Evolutionary conservation across 257 asterid species (phyloP), one percentile per base, ranked within the genome.

Genomic region (Linderniella brevidens): DNA sequence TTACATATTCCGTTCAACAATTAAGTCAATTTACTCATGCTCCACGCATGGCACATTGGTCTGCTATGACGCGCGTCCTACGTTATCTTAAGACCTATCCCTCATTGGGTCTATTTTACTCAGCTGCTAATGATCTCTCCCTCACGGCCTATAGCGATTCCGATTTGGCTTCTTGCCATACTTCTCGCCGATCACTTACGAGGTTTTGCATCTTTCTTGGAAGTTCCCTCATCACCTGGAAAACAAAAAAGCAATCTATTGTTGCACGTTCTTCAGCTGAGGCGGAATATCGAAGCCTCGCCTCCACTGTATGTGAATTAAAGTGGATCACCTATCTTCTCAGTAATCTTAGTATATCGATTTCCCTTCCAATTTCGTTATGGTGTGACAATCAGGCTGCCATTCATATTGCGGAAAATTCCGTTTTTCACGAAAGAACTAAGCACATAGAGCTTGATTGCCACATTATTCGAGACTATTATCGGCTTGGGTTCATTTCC

Each of bases 241-340:
- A 50, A 15, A 32, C 20, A 29, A 50, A 50, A 42, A 50, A 50
- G 11, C 55, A 50, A 0, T 1, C 19, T 13, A 35, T 41, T 0
- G 55, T 50, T 1, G 8, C 55, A 10, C 14, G 55, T 1, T 50
- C 43, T 12, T 32, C 43, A 43, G 48, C 32, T 25, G 32, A 43
- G 8, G 48, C 48, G 1, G 3, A 43, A 13, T 32, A 46, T 17
- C 19, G 50, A n/a, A 10, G 5, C 50, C 5, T 17, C 4, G 1
- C 4, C 11, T 9, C 50, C 12, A 18, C 8, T 16, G 4, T 13
- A 16, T 8, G 4, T 1, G 50, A 46, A 17, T 0, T 46, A 0
- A 8, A 17, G 1, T 46, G 50, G 50, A 16, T 46, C 3, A 8
- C 7, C 3, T 46, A 17, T 10, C 12, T 46, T 3, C 50, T 46